Evolutionary conservation across 208 protist genomes (phyloP).

Genomic region (Trypanosoma caninum): DNA sequence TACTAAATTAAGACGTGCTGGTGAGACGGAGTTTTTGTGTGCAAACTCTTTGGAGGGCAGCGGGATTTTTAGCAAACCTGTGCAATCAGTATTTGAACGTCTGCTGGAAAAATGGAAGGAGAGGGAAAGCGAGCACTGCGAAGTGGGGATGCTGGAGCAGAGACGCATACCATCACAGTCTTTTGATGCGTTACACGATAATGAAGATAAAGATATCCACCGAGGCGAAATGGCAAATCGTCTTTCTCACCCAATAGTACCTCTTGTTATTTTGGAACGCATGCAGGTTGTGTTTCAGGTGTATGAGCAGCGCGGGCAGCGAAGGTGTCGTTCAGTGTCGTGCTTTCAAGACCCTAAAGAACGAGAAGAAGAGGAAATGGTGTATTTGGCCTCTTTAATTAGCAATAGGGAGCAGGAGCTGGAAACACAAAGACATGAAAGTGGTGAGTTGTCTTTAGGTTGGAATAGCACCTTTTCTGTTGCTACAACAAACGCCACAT

Average conservation of each 20-base stretch:
- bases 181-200: not conserved
- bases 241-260: slow-evolving; percentile 3
- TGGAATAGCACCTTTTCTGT: too few relatives aligned
- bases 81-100: too few relatives aligned
- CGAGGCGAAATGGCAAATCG: slow-evolving; percentile 1
- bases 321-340: not conserved
- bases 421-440: not conserved
- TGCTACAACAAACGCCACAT: not conserved
- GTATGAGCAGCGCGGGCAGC: slow-evolving; percentile 9
- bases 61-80: not conserved
- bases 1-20: too few relatives aligned
- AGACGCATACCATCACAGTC: not conserved
- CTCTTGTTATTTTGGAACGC: slow-evolving; percentile 13
- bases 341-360: not conserved
- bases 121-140: too few relatives aligned
- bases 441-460: not conserved
- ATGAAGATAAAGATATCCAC: not conserved
- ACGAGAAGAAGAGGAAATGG: not conserved
- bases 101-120: too few relatives aligned
- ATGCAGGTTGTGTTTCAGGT: slow-evolving; percentile 24
- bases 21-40: not conserved
- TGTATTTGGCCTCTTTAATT: slow-evolving; percentile 16
- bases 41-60: not conserved
- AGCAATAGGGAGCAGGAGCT: slow-evolving; percentile 9
- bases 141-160: too few relatives aligned